Percentiles rank a stretch among this genome's conserved stretches.
These are phyloP conservation scores for Trichosanthes cucumerina DNA, from an alignment of 306 rosid genomes.

Conservation along the genomic window DNA sequence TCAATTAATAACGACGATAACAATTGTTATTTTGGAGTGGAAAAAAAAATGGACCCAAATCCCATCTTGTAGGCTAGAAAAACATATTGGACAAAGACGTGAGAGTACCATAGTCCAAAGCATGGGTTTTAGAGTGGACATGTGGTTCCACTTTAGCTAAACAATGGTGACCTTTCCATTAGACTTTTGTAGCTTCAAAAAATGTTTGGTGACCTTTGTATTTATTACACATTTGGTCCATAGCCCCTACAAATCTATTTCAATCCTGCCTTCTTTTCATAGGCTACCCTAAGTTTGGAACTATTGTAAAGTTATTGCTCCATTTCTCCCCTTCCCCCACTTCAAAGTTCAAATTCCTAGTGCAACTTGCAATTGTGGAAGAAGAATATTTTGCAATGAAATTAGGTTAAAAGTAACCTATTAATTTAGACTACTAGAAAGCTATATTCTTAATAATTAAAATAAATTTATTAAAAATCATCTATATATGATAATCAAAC, in stretches of 20 bases:
- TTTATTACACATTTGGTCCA: slow-evolving; percentile 28
- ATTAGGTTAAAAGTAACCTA: neutral
- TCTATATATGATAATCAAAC: neutral
- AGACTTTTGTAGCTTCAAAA: slow-evolving; percentile 30
- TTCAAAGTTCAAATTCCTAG: neutral
- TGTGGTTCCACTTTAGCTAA: slow-evolving; percentile 26
- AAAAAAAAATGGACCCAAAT: neutral
- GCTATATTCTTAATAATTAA: neutral
- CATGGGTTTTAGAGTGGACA: slow-evolving; percentile 17
- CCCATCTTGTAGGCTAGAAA: slow-evolving; percentile 13
- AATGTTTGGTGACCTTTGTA: slow-evolving; percentile 21
- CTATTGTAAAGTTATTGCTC: slow-evolving; percentile 13
- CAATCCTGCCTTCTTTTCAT: neutral
- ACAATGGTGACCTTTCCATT: slow-evolving; percentile 24
- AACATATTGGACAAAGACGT: slow-evolving; percentile 24
- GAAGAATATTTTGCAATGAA: neutral
- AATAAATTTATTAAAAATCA: neutral
- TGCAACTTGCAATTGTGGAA: neutral
- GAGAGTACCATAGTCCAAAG: neutral
- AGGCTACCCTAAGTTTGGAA: neutral
- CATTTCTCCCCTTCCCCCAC: slow-evolving; percentile 8
- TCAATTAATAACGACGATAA: neutral
- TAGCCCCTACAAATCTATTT: slow-evolving; percentile 18
- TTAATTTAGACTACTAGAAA: neutral
- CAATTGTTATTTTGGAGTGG: neutral